Evolutionary conservation across 1,139 yeast species (phyloP), one percentile per base, ranked within the genome.

Genomic region (Torulaspora pretoriensis): DNA sequence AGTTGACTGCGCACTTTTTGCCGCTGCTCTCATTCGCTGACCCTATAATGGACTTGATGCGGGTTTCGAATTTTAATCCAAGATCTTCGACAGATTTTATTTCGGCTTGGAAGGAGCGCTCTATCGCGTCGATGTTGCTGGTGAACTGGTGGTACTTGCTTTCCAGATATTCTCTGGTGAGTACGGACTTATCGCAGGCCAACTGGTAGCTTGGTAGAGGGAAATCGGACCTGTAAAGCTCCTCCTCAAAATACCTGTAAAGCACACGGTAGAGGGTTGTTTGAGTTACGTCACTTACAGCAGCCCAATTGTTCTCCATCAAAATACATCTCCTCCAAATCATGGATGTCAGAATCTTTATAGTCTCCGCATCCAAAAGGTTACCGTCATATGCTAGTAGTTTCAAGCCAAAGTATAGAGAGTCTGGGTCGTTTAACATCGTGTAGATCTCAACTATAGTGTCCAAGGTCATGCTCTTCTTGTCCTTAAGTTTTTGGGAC

Each of bases 261-360:
- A 81, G 57, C 0, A 83, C 76, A 42, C 67, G 67, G 57, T 64
- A 80, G n/a, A 81, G 61, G 0, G 70, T 59, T 0, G 83, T 73
- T 30, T 69, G 67, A 4, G 75, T 66, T 43, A 71, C 67, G 25
- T 69, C 64, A n/a, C 68, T 63, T 17, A 78, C 59, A 10, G 61
- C 57, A 5, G 60, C 49, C 86, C 88, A 81, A 53, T 80, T 77
- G 52, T 80, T 83, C 1, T 76, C 71, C 14, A 30, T 19, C n/a
- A 79, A 56, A 8, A 84, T 66, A 38, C 83, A 70, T 48, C 92
- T 70, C 55, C 80, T 69, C 92, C 94, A 84, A 2, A 83, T 67
- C 12, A 73, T 58, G 12, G 65, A 64, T 40, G 66, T 68, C 39
- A 59, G 40, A 23, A 53, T 50, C 26, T 67, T 64, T 10, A 65